Evolutionary conservation across 2,329 filamentous ascomycete genomes (phyloP), one percentile per base, ranked within the genome.

Genomic region (Alternaria brassicae): DNA sequence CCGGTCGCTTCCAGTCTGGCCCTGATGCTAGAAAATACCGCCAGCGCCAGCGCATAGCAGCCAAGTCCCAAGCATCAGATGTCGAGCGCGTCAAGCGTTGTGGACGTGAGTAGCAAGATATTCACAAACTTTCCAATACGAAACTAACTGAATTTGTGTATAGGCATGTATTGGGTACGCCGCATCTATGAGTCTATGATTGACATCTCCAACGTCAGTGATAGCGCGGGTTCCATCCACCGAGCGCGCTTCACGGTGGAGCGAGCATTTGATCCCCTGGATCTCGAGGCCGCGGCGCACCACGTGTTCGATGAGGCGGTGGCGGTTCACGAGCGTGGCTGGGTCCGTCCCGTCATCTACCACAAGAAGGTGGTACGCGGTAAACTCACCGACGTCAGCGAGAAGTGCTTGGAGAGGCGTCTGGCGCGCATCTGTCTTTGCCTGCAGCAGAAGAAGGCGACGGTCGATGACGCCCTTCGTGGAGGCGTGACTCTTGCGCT

Each of bases 101-200:
- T 32, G 70, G 71, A 13, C 70, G 72, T 65, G 63, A 55, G 64
- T 62, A 8, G 21, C 37, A 12, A 6, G 3, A 15, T 3, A 15
- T 36, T 8, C 28, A 32, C 9, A 27, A 37, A 8, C 25, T 8
- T 25, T 9, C 41, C 30, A 32, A 25, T 3, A 21, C 25, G 28
- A 19, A 19, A 30, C 56, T 65, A 42, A 65, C 27, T 37, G 27
- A 27, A 44, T 28, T 17, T n/a, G 0, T 12, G 27, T 25, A 27
- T 25, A 66, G 64, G 64, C n/a, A 54, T 60, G 8, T 72, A 71
- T 66, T 76, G 73, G 73, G 72, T 74, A 5, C 58, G 58, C n/a
- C 65, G 66, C 10, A 64, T 76, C 53, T 75, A 72, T 62, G 58
- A 73, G 2, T 53, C 72, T 47, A 75, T 76, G 62, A 70, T 74